These are phyloP conservation scores for Bauhinia variegata DNA, from an alignment of 306 rosid species.

Conservation along the genomic window DNA sequence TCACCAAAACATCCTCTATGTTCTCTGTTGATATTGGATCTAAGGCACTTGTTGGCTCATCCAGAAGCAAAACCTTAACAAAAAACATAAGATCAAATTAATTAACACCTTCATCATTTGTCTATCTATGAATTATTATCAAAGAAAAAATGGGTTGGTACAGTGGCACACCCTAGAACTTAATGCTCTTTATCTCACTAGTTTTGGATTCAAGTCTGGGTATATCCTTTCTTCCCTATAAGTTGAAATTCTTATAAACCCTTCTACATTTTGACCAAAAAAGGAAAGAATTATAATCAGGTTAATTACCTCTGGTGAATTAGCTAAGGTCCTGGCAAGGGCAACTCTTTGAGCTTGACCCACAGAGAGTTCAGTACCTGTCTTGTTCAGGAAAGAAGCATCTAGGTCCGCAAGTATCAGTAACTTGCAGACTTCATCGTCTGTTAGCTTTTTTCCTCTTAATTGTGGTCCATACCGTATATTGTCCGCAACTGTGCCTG, in stretches of 20 bases:
- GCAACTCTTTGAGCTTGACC: constrained; percentile 98
- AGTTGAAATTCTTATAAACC: too few species aligned
- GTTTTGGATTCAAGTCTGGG: too few species aligned
- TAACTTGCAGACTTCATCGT: constrained; percentile 67
- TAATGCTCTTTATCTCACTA: too few species aligned
- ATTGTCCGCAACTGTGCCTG: constrained; percentile 88
- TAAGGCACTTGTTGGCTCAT: constrained; percentile 93
- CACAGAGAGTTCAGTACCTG: constrained; percentile 75
- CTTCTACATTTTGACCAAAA: too few species aligned
- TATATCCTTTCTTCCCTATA: too few species aligned
- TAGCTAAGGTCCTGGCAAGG: constrained; percentile 89
- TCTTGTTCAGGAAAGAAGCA: constrained; percentile 60
- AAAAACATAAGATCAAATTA: background rate
- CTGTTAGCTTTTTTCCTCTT: constrained; percentile 62
- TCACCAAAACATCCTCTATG: constrained; percentile 76
- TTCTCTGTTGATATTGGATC: constrained; percentile 92
- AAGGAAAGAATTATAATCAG: background rate
- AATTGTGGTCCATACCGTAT: constrained; percentile 82
- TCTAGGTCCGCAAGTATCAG: constrained; percentile 79
- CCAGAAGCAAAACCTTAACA: constrained; percentile 79
- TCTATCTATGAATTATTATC: background rate
- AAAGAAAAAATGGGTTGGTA: too few species aligned
- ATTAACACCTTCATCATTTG: background rate
- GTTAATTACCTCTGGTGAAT: constrained; percentile 73
- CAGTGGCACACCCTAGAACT: too few species aligned